A percentile compares a stretch with the other conserved stretches of the same genome.
phyloP scores from a whole-genome alignment of 2,329 filamentous ascomycete genomes.

The Phyllachora maydis region DNA sequence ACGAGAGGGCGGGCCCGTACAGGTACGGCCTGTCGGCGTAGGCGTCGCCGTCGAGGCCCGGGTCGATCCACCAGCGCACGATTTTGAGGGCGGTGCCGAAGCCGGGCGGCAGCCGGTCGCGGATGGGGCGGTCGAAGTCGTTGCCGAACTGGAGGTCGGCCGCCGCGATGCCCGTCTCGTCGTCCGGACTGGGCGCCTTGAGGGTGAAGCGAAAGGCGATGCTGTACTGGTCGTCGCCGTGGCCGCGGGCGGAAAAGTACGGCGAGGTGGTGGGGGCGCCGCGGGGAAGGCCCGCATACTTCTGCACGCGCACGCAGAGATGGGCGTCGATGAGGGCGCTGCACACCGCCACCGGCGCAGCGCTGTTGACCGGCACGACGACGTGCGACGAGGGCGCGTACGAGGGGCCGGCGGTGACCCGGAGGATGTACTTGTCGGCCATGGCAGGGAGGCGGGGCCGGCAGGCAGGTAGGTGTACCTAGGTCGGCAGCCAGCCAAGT shows the following conservation, averaged over 20 bases:
- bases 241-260: constrained; percentile 57
- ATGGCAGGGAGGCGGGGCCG: no score
- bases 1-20: constrained; percentile 63
- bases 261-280: constrained; percentile 46
- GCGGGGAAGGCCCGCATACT: constrained; percentile 48
- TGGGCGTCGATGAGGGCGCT: constrained; percentile 42
- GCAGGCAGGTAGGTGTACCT: no score
- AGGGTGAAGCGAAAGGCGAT: constrained; percentile 63
- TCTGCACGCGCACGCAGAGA: constrained; percentile 53
- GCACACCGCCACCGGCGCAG: constrained; percentile 39
- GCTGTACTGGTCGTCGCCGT: constrained; percentile 62
- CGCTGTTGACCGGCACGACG: constrained; percentile 54
- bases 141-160: constrained; percentile 78
- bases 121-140: constrained; percentile 82
- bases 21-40: constrained; percentile 74
- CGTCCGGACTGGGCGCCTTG: constrained; percentile 19
- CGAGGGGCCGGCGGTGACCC: constrained; percentile 58
- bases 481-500: no score
- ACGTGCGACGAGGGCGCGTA: constrained; percentile 59
- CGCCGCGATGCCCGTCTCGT: constrained; percentile 33
- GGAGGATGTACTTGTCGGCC: constrained; percentile 58
- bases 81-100: constrained; percentile 71
- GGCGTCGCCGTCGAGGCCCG: constrained; percentile 73
- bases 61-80: constrained; percentile 81
- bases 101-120: constrained; percentile 67